Percentiles rank a stretch among this genome's conserved stretches.
These are phyloP conservation scores for Blastobotrys parvus DNA, from an alignment of 805 yeast species.

Conservation along the genomic window DNA sequence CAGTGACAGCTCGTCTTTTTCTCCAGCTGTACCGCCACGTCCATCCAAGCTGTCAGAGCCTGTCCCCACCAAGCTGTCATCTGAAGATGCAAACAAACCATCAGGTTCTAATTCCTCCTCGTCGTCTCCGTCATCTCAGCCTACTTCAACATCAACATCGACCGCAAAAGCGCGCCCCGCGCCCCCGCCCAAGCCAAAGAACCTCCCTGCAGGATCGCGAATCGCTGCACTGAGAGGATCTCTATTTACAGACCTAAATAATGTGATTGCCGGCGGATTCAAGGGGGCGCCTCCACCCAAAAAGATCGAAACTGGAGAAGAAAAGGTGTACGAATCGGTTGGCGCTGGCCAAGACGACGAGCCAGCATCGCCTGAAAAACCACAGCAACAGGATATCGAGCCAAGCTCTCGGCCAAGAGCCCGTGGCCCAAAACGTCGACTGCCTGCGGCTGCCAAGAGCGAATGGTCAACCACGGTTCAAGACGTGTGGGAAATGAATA, in stretches of 20 bases:
- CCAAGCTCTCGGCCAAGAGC: conserved; percentile 16
- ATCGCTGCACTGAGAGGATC: conserved; percentile 19
- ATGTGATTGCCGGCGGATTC: conserved; percentile 11
- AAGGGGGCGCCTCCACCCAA: conserved; percentile 16
- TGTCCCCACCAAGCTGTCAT: not conserved
- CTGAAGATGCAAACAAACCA: no score
- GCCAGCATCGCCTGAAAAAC: not conserved
- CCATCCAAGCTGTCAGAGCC: no score
- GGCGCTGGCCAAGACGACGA: not conserved
- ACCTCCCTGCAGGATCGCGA: conserved; percentile 14
- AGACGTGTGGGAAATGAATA: conserved; percentile 1
- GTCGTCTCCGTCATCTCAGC: no score
- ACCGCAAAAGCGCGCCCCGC: conserved; percentile 3
- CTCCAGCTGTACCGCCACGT: no score
- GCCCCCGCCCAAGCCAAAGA: conserved; percentile 17
- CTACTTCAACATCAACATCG: no score
- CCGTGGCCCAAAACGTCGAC: conserved; percentile 25
- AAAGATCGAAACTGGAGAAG: conserved; percentile 4
- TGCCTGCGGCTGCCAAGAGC: conserved; percentile 20
- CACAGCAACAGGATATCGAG: not conserved
- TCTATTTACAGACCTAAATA: conserved; percentile 18
- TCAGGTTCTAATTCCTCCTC: no score
- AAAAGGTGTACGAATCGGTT: conserved; percentile 1
- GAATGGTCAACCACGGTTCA: conserved; percentile 1
- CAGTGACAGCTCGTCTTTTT: no score